Base-by-base conservation (phyloP, 106 monocot species). In the Dactylorhiza incarnata region DNA sequence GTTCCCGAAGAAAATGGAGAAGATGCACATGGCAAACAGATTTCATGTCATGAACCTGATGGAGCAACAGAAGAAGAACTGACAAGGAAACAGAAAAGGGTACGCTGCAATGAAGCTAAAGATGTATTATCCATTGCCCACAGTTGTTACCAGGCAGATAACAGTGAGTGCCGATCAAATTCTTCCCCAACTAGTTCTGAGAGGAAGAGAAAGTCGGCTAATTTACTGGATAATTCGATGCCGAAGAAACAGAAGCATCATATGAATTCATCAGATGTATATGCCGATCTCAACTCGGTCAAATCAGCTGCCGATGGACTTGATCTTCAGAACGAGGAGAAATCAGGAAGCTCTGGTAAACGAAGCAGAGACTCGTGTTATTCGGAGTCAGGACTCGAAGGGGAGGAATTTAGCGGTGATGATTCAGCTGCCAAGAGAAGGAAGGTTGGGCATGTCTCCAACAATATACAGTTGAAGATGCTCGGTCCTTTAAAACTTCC, bases 401-500 rank as follows among this genome's bases (percentile, higher is more conserved):
- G 52, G 11, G 25, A 65, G 65, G 10, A 20, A 50, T 15, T 15
- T 78, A 72, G 50, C 24, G 49, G 19, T 43, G 73, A 19, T 74
- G 49, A 14, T 45, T 15, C 48, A 49, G 23, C 26, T n/a, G n/a
- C 17, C 4, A 83, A 83, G 29, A 83, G 52, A 74, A 79, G 50
- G 62, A 83, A 83, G 75, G 74, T 74, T 16, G 66, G 79, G 71
- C 71, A 68, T 74, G 75, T 13, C 13, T 48, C 13, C 24, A 62
- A 76, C 48, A 74, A 75, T 16, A 20, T 61, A 9, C 56, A 75
- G 43, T 50, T 79, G 37, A 83, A 75, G 75, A 71, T 72, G 78
- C 53, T 75, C n/a, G 83, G 79, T 45, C 83, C 75, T 24, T 62
- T 83, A 48, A 66, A 79, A 59, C 75, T 83, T 49, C 83, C 83